A percentile compares a stretch with the other conserved stretches of the same genome.
These are phyloP conservation scores for Fomitopsis betulina DNA, from an alignment of 1,284 basidiomycete genomes.

Conservation along the genomic window DNA sequence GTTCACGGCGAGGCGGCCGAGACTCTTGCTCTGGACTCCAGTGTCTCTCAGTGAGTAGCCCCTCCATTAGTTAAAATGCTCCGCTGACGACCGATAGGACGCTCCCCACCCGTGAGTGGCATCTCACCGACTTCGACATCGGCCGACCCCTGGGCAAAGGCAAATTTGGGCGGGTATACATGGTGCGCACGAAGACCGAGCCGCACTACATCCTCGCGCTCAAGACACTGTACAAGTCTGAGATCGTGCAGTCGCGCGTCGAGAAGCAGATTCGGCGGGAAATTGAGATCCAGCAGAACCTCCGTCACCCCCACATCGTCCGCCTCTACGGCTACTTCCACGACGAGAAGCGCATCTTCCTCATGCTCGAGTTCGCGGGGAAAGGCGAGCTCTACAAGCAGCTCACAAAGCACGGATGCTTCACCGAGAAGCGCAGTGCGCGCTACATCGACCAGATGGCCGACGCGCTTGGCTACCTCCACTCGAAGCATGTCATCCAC, in stretches of 20 bases:
- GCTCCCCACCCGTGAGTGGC: constrained; percentile 79
- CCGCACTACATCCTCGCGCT: constrained; percentile 94
- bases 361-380: constrained; percentile 96
- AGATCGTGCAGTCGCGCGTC: constrained; percentile 83
- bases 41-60: constrained; percentile 50
- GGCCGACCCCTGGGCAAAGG: constrained; percentile 96
- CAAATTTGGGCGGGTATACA: constrained; percentile 98
- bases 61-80: background rate
- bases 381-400: constrained; percentile 97
- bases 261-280: constrained; percentile 95
- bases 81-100: constrained; percentile 33
- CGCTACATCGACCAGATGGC: constrained; percentile 98
- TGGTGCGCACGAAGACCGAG: constrained; percentile 88
- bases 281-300: constrained; percentile 98
- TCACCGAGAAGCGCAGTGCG: constrained; percentile 84
- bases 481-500: constrained; percentile 96
- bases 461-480: constrained; percentile 90
- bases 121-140: constrained; percentile 86
- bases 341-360: constrained; percentile 96
- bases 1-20: constrained; percentile 72
- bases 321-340: constrained; percentile 97
- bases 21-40: constrained; percentile 76
- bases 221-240: constrained; percentile 97
- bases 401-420: constrained; percentile 79
- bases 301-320: constrained; percentile 93